Percentiles rank a stretch among this genome's conserved stretches.
These are phyloP conservation scores for Colletotrichum camelliae DNA, from an alignment of 2,329 filamentous ascomycete species.

Conservation along the genomic window DNA sequence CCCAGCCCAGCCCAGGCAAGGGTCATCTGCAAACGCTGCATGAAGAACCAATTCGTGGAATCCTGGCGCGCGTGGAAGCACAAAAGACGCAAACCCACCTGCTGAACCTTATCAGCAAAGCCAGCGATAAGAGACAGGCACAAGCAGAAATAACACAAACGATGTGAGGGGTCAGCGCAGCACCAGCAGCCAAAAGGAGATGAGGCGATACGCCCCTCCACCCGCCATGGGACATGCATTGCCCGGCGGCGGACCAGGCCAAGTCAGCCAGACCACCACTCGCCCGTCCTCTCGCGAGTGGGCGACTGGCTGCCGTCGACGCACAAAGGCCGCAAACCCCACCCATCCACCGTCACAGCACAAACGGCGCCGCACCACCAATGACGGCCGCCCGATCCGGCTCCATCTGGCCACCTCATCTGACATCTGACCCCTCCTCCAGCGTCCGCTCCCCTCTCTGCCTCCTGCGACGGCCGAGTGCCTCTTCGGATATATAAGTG, in stretches of 20 bases:
- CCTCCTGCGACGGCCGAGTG: neutral
- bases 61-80: slow-evolving; percentile 9
- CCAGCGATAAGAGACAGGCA: neutral
- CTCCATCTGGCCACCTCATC: slow-evolving; percentile 22
- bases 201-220: neutral
- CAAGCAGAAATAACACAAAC: neutral
- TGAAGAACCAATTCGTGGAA: slow-evolving; percentile 5
- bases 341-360: neutral
- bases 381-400: slow-evolving; percentile 15
- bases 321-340: slow-evolving; percentile 22
- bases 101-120: slow-evolving; percentile 6
- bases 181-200: neutral
- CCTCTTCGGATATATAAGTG: slow-evolving; percentile 18
- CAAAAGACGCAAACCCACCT: slow-evolving; percentile 13
- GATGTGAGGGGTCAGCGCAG: neutral
- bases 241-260: neutral
- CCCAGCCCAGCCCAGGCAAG: neutral
- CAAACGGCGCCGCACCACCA: slow-evolving; percentile 11
- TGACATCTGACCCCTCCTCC: slow-evolving; percentile 19
- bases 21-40: slow-evolving; percentile 12
- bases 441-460: neutral
- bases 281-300: neutral
- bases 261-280: neutral
- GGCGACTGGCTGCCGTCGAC: slow-evolving; percentile 16
- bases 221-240: neutral